These are phyloP conservation scores for Alternaria metachromatica DNA, from an alignment of 2,329 filamentous ascomycete species.

Conservation along the genomic window DNA sequence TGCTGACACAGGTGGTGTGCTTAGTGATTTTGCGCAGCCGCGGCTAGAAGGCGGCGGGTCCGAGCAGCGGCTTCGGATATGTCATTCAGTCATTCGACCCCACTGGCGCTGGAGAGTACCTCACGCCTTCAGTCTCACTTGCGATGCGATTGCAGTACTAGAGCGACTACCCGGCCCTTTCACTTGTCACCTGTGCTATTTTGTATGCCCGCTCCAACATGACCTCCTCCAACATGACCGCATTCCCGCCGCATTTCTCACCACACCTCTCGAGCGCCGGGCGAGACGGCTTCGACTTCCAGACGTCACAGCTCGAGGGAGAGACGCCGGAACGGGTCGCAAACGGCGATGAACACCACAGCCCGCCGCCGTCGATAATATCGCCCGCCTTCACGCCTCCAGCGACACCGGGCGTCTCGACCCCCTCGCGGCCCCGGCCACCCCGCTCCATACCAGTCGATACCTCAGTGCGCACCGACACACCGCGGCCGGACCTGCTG, in stretches of 20 bases:
- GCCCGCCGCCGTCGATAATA: constrained; percentile 52
- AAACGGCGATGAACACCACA: constrained; percentile 13
- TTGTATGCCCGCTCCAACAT: neutral
- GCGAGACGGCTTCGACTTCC: constrained; percentile 49
- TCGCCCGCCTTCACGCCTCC: constrained; percentile 56
- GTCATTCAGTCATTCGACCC: constrained; percentile 10
- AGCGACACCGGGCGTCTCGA: constrained; percentile 43
- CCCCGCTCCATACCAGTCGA: constrained; percentile 54
- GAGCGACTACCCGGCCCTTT: neutral
- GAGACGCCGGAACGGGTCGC: constrained; percentile 23
- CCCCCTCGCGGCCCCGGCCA: constrained; percentile 43
- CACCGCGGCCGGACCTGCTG: constrained; percentile 73
- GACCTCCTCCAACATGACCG: constrained; percentile 53
- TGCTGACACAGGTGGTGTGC: constrained; percentile 26
- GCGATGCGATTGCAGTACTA: neutral
- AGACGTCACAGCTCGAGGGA: constrained; percentile 19
- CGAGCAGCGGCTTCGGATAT: constrained; percentile 20
- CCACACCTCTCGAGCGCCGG: constrained; percentile 57
- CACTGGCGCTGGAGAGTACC: constrained; percentile 3
- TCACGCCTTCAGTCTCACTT: neutral
- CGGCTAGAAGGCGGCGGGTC: constrained; percentile 23
- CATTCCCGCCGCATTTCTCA: constrained; percentile 61
- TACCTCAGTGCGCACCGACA: constrained; percentile 36
- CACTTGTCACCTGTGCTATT: neutral
- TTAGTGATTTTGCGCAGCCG: constrained; percentile 9